Evolutionary conservation across 2,329 filamentous ascomycete species (phyloP).

Genomic region (Fusarium sp.): DNA sequence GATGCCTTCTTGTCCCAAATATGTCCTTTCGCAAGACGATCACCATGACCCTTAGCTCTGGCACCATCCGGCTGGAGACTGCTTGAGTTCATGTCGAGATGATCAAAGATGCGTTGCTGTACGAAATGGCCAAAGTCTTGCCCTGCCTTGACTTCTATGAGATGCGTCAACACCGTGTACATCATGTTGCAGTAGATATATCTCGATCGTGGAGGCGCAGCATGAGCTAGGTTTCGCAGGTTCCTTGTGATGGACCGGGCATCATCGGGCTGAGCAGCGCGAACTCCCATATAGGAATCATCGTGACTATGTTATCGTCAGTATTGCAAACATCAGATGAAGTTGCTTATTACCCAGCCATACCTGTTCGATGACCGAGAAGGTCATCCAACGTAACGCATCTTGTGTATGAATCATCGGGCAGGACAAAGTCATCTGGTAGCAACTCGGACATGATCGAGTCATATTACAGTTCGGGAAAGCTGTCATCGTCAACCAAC

Average conservation of each 20-base stretch:
- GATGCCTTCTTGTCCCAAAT: constrained; percentile 16
- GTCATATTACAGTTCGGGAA: background rate
- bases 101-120: background rate
- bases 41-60: background rate
- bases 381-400: constrained; percentile 10
- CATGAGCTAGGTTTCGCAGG: constrained; percentile 8
- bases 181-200: constrained; percentile 31
- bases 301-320: background rate
- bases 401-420: background rate
- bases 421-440: constrained; percentile 12
- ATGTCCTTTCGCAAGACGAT: constrained; percentile 8
- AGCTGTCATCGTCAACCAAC: background rate
- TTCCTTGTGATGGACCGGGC: constrained; percentile 3
- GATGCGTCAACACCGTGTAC: constrained; percentile 15
- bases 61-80: constrained; percentile 1
- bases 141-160: background rate
- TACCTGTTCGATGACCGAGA: constrained; percentile 13
- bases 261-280: background rate
- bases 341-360: background rate
- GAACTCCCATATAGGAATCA: constrained; percentile 17
- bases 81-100: constrained; percentile 2
- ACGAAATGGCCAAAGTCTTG: background rate
- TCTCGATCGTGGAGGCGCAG: background rate
- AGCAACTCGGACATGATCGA: constrained; percentile 10
- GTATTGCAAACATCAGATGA: rapidly evolving